Conservation (phyloP, 2,329 filamentous ascomycete genomes). For the Sclerotiophoma versabilis region DNA sequence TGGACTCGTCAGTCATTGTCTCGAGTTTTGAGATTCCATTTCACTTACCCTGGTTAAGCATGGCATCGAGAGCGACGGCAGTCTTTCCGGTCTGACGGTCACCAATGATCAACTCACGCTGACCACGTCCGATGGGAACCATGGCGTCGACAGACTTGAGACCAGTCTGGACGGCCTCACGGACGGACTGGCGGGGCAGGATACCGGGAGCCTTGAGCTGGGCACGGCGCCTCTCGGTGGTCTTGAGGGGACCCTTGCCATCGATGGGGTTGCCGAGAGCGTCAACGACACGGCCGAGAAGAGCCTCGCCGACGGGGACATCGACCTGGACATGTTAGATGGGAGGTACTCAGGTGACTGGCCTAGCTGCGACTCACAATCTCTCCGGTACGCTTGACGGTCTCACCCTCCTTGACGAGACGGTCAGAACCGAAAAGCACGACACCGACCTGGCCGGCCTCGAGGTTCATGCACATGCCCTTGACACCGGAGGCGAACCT, state of each 20-base stretch:
- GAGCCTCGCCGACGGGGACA: conserved; percentile 88
- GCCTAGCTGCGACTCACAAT: conserved; percentile 73
- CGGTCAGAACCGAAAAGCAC: conserved; percentile 99
- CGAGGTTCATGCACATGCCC: conserved; percentile 99
- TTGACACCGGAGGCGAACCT: conserved; percentile 99
- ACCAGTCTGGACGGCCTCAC: conserved; percentile 98
- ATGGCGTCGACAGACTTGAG: conserved; percentile 99
- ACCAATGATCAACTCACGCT: conserved; percentile 99
- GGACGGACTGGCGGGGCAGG: conserved; percentile 94
- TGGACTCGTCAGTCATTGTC: neutral
- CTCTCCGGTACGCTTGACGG: conserved; percentile 98
- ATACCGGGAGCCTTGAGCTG: conserved; percentile 99
- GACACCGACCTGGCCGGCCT: conserved; percentile 99
- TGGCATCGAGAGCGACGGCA: conserved; percentile 95
- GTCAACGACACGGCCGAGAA: conserved; percentile 98
- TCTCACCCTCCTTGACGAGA: conserved; percentile 99
- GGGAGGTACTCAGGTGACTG: neutral
- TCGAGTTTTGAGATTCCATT: too few relatives aligned
- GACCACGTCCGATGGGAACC: conserved; percentile 99
- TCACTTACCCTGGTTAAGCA: conserved; percentile 94
- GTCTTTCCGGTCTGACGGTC: conserved; percentile 99
- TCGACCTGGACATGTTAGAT: conserved; percentile 73
- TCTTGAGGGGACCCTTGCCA: conserved; percentile 96
- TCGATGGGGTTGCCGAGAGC: conserved; percentile 99
- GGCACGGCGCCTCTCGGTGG: conserved; percentile 90